Evolutionary conservation across 495 filamentous ascomycete species (phyloP), one percentile per base, ranked within the genome.

Genomic region (Halenospora varia): DNA sequence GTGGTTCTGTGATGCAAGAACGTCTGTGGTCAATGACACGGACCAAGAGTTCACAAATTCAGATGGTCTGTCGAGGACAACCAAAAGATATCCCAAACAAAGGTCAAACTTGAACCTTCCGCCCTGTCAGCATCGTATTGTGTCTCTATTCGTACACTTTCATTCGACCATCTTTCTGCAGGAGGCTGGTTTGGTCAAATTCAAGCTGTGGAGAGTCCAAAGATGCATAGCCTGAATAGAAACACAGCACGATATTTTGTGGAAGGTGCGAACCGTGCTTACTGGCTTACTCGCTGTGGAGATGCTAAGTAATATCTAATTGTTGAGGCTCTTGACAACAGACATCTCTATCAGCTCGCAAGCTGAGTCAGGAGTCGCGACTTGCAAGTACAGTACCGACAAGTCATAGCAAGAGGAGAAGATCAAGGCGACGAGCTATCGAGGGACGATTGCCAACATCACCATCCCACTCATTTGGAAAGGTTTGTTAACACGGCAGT

Each of bases 71-170:
- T 51, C 48, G 26, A 48, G 41, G 11, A 35, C 25, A 44, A 29
- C 13, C 10, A 48, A 41, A 55, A 48, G 44, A 47, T 45, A 49
- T 51, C 57, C 53, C 52, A 60, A 60, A 60, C 57, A 24, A 17
- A 45, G 20, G 26, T 60, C 57, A 55, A 60, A 60, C 57, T 35
- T 24, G 15, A 15, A 15, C 48, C 18, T 17, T 39, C 17, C 17
- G 6, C 42, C 42, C 4, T 45, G 42, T 6, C 42, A 45, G 42
- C 42, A 4, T 45, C 42, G 42, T 45, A 20, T 45, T 45, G 29
- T 20, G 18, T n/a, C n/a, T 45, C 42, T 6, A 45, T 45, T 45
- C 13, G 6, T 46, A 26, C 53, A 25, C 41, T 55, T 29, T 55
- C 42, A 55, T 47, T 18, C 18, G 0, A 47, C 20, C 13, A 2